These are phyloP conservation scores for Pyrenochaeta sp. DNA, from an alignment of 2,329 filamentous ascomycete genomes.

Conservation along the genomic window DNA sequence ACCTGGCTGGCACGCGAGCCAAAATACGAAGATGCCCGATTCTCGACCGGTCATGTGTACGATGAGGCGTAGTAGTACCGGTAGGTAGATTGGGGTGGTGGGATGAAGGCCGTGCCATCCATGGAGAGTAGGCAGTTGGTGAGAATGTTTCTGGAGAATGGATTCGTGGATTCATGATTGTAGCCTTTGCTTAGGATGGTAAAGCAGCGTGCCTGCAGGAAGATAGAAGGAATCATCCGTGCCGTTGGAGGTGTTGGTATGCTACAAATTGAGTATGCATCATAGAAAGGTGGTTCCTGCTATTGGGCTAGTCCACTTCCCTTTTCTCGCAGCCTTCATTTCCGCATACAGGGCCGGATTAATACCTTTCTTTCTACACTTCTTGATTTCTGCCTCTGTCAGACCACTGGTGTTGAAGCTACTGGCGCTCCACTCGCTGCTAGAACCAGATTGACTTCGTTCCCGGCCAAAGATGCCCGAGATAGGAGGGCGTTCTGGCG, in stretches of 20 bases:
- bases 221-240: background rate
- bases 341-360: slow-evolving; percentile 57
- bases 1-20: background rate
- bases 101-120: background rate
- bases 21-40: background rate
- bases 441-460: slow-evolving; percentile 28
- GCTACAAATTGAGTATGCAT: background rate
- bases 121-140: background rate
- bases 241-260: background rate
- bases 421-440: slow-evolving; percentile 51
- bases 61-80: slow-evolving; percentile 1
- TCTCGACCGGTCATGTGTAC: slow-evolving; percentile 1
- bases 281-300: slow-evolving; percentile 45
- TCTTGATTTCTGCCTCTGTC: slow-evolving; percentile 53
- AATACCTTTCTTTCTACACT: slow-evolving; percentile 58
- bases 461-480: slow-evolving; percentile 9
- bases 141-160: background rate
- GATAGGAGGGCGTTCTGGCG: slow-evolving; percentile 21
- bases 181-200: background rate
- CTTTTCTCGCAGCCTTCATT: slow-evolving; percentile 56
- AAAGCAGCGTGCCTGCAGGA: slow-evolving; percentile 7
- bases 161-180: background rate
- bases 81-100: slow-evolving; percentile 5
- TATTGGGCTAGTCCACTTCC: slow-evolving; percentile 48
- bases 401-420: slow-evolving; percentile 49